These are phyloP conservation scores for Nemania diffusa DNA, from an alignment of 2,329 filamentous ascomycete genomes.

Conservation along the genomic window DNA sequence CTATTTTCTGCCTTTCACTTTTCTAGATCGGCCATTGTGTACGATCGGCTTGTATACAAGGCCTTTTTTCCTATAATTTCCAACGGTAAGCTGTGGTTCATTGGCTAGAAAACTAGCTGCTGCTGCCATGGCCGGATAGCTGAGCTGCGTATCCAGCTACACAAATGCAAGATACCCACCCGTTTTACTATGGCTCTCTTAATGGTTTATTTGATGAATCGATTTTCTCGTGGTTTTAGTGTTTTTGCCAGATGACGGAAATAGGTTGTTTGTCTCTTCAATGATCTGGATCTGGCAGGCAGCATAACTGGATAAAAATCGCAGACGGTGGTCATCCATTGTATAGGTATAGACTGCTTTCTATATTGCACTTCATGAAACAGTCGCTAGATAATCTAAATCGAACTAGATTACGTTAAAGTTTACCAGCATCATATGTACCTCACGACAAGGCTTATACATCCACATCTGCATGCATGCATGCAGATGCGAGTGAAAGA, in stretches of 20 bases:
- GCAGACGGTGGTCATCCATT: background rate
- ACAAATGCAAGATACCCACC: slow-evolving; percentile 34
- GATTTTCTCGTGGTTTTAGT: background rate
- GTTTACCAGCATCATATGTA: background rate
- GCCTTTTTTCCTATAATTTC: slow-evolving; percentile 7
- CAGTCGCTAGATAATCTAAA: background rate
- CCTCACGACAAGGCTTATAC: background rate
- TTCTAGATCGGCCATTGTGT: slow-evolving; percentile 7
- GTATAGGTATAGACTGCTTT: background rate
- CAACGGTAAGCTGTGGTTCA: slow-evolving; percentile 8
- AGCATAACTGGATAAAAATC: background rate
- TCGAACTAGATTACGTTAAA: background rate
- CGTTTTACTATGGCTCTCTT: slow-evolving; percentile 2
- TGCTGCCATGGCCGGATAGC: slow-evolving; percentile 10
- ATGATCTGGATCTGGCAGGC: background rate
- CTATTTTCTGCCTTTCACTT: background rate
- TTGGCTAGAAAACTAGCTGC: background rate
- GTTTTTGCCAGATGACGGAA: background rate
- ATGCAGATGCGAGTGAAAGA: background rate
- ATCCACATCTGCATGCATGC: background rate
- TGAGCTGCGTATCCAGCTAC: slow-evolving; percentile 24
- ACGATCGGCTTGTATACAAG: slow-evolving; percentile 24
- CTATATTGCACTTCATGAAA: background rate
- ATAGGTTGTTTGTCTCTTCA: background rate
- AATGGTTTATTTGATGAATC: background rate